Conservation (phyloP, 2,329 filamentous ascomycete species). For the Paecilomyces fulvus region DNA sequence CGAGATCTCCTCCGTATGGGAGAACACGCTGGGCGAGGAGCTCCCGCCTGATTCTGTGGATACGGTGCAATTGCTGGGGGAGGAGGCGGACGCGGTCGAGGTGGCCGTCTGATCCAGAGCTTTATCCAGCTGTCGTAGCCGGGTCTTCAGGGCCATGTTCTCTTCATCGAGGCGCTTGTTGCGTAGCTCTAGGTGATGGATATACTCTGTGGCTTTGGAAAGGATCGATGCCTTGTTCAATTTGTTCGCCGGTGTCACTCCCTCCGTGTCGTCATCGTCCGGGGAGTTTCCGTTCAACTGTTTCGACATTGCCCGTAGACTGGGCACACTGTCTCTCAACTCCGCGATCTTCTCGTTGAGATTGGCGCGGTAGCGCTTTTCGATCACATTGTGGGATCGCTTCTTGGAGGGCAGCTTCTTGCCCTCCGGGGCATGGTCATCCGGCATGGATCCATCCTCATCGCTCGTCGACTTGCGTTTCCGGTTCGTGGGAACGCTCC, state of each 20-base stretch:
- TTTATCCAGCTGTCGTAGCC: slow-evolving; percentile 72
- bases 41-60: slow-evolving; percentile 28
- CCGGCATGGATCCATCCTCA: slow-evolving; percentile 27
- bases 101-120: slow-evolving; percentile 34
- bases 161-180: slow-evolving; percentile 77
- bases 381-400: slow-evolving; percentile 96
- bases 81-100: slow-evolving; percentile 30
- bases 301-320: slow-evolving; percentile 74
- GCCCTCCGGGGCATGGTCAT: slow-evolving; percentile 34
- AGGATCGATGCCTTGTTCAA: slow-evolving; percentile 96
- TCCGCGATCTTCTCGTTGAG: slow-evolving; percentile 96
- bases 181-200: slow-evolving; percentile 83
- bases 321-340: slow-evolving; percentile 83
- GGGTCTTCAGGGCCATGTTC: slow-evolving; percentile 67
- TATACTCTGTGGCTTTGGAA: slow-evolving; percentile 94
- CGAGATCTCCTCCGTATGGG: slow-evolving; percentile 27
- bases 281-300: slow-evolving; percentile 25
- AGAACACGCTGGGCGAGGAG: slow-evolving; percentile 34
- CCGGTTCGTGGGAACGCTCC: slow-evolving; percentile 31
- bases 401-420: slow-evolving; percentile 67
- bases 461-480: slow-evolving; percentile 64
- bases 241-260: slow-evolving; percentile 80
- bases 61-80: slow-evolving; percentile 30
- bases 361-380: slow-evolving; percentile 93
- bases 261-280: slow-evolving; percentile 69